Base-by-base conservation (phyloP, 2,329 filamentous ascomycete genomes). In the Paecilomyces formosus region DNA sequence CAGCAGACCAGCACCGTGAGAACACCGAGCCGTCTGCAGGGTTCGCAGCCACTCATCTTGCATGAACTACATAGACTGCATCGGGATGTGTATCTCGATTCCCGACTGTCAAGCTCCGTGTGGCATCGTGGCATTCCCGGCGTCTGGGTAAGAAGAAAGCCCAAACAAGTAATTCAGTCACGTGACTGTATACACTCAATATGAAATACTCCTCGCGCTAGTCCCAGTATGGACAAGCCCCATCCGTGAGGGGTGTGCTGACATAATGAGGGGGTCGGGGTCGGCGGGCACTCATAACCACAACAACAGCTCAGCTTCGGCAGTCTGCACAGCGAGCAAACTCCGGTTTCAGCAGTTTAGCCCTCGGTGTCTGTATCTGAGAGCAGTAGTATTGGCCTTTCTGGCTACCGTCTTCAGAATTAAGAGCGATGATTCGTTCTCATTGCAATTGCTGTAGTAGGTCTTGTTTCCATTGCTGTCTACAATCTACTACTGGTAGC, bases 231-330 rank as follows among this genome's bases (percentile, higher is more conserved):
- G 15, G 62, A 53, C 11, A 15, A 22, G 2, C 8, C 22, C 22
- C 2, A 3, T 11, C 22, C 22, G 21, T 52, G 50, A 52, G 50
- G 50, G 50, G 50, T 26, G 24, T 33, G 60, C 55, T 66, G 58
- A 66, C 57, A 51, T 66, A 66, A 65, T 66, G 65, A 65, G 65
- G 65, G 24, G 65, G 65, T 65, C 50, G 21, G 12, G 12, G n/a
- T 22, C 5, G n/a, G n/a, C n/a, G n/a, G n/a, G n/a, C n/a, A 15
- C 45, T 26, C 24, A 26, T 3, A 26, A 26, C 24, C 24, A 26
- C 6, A 26, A 26, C 24, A 26, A 26, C 24, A 26, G 24, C 24
- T 4, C 24, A 26, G 24, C 24, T 4, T 26, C 24, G 24, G 24
- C 24, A 26, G 24, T 26, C 24, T 26, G 24, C 3, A 31, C 30